A percentile compares a stretch with the other conserved stretches of the same genome.
phyloP scores from a whole-genome alignment of 2,329 filamentous ascomycete genomes.

The Lachnellula willkommii region DNA sequence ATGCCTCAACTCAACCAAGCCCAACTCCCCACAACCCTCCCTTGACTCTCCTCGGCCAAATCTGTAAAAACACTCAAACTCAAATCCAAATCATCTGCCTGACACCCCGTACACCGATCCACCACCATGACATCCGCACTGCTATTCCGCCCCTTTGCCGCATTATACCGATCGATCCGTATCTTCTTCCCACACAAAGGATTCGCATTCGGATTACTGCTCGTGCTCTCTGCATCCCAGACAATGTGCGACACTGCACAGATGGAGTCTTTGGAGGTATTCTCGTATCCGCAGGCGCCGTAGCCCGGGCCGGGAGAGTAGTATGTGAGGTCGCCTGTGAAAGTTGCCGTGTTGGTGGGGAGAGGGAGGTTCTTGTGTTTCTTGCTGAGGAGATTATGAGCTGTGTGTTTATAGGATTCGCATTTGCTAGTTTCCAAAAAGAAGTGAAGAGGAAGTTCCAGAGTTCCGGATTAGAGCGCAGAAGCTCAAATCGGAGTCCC shows the following conservation, averaged over 20 bases:
- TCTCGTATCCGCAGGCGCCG: conserved; percentile 63
- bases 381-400: conserved; percentile 1
- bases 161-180: conserved; percentile 48
- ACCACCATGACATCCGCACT: conserved; percentile 60
- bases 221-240: conserved; percentile 54
- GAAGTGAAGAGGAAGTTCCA: background rate
- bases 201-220: conserved; percentile 57
- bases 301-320: conserved; percentile 58
- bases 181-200: conserved; percentile 63
- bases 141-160: conserved; percentile 43
- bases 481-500: conserved; percentile 5
- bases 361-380: conserved; percentile 42
- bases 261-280: conserved; percentile 50
- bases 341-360: conserved; percentile 45
- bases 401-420: background rate
- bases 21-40: conserved; percentile 35
- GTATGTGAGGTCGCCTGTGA: conserved; percentile 63
- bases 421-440: background rate
- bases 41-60: conserved; percentile 42
- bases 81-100: conserved; percentile 39
- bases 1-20: conserved; percentile 29
- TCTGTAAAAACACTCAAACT: conserved; percentile 38
- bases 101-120: conserved; percentile 51
- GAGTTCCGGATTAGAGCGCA: background rate
- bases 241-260: conserved; percentile 62